These are phyloP conservation scores for Candida yuanshanica DNA, from an alignment of 805 yeast genomes.

Conservation along the genomic window DNA sequence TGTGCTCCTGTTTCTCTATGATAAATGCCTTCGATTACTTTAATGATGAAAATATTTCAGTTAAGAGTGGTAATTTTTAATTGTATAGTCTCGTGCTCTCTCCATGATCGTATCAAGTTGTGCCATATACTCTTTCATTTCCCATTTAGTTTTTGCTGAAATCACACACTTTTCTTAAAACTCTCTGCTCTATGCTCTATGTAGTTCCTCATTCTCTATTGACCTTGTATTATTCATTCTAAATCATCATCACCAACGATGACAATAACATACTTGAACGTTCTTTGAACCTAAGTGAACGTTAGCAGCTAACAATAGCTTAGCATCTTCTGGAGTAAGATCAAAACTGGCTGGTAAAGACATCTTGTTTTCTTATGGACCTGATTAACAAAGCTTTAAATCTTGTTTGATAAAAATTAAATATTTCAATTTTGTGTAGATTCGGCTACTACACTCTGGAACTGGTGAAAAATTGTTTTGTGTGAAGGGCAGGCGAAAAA, in stretches of 20 bases:
- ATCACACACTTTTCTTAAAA: no score
- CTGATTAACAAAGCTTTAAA: slow-evolving; percentile 1
- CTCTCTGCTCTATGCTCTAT: no score
- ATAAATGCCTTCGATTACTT: no score
- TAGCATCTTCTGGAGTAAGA: slow-evolving; percentile 97
- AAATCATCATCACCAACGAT: not conserved
- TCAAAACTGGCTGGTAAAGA: slow-evolving; percentile 85
- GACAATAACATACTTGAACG: slow-evolving; percentile 77
- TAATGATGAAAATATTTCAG: not conserved
- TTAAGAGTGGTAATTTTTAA: no score
- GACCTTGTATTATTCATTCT: not conserved
- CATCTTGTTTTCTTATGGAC: slow-evolving; percentile 37
- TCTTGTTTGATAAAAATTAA: slow-evolving; percentile 13
- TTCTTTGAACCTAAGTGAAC: slow-evolving; percentile 99
- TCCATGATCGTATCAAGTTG: no score
- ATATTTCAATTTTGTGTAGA: slow-evolving; percentile 17
- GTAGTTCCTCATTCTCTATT: no score
- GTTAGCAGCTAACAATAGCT: slow-evolving; percentile 99
- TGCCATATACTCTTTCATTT: no score
- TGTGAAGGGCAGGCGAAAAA: slow-evolving; percentile 5
- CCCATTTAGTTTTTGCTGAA: no score
- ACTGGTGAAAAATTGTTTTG: slow-evolving; percentile 11
- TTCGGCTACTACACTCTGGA: not conserved
- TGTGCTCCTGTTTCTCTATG: no score
- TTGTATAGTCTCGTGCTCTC: no score